A percentile compares a stretch with the other conserved stretches of the same genome.
Evolutionary conservation across 805 yeast genomes (phyloP).

Genomic region (Wickerhamiella vanderwaltii): DNA sequence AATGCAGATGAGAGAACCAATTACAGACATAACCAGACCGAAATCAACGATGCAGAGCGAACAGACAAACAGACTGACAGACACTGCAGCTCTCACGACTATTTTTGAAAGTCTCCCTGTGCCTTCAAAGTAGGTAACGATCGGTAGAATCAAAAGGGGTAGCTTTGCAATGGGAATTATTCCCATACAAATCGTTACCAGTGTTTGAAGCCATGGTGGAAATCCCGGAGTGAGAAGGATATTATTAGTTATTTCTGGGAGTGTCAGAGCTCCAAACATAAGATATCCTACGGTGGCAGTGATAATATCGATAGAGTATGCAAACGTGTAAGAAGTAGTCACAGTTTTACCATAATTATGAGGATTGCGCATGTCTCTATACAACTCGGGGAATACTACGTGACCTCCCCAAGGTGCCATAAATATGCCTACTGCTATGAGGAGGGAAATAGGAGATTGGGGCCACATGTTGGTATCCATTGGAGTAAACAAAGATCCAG

Average conservation of each 20-base stretch:
- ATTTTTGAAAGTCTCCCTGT: background rate
- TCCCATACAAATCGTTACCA: slow-evolving; percentile 58
- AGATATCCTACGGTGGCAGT: slow-evolving; percentile 56
- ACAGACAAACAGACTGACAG: slow-evolving; percentile 37
- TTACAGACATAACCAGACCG: slow-evolving; percentile 66
- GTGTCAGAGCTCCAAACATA: slow-evolving; percentile 60
- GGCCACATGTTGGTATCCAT: slow-evolving; percentile 65
- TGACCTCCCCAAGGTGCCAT: slow-evolving; percentile 73
- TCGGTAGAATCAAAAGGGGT: slow-evolving; percentile 74
- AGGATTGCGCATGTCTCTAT: slow-evolving; percentile 63
- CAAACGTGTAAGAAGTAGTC: slow-evolving; percentile 42
- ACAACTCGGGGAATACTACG: slow-evolving; percentile 65
- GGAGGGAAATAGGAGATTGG: slow-evolving; percentile 35
- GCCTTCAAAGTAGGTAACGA: slow-evolving; percentile 35
- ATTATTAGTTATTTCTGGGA: slow-evolving; percentile 69
- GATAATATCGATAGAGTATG: slow-evolving; percentile 45
- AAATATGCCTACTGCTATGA: slow-evolving; percentile 31
- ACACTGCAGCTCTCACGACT: slow-evolving; percentile 28
- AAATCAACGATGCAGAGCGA: slow-evolving; percentile 64
- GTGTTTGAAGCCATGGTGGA: slow-evolving; percentile 42
- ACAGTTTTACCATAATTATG: slow-evolving; percentile 41
- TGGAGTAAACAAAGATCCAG: slow-evolving; percentile 60
- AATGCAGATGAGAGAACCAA: slow-evolving; percentile 74
- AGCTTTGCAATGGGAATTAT: slow-evolving; percentile 72
- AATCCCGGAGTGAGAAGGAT: slow-evolving; percentile 54